These are phyloP conservation scores for Adansonia madagascariensis DNA, from an alignment of 441 rosid species.

Conservation along the genomic window DNA sequence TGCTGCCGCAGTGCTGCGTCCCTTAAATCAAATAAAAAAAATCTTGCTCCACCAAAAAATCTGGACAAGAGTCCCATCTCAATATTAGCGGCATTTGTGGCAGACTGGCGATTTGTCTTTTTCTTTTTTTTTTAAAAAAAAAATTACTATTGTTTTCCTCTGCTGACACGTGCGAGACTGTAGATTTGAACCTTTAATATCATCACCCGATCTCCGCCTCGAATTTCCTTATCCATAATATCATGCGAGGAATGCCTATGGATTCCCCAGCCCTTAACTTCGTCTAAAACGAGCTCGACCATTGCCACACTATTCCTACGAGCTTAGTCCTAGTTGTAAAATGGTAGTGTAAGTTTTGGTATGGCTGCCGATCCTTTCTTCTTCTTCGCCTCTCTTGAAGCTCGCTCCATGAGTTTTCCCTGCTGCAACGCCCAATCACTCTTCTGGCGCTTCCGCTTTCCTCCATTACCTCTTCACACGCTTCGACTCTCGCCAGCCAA, in stretches of 20 bases:
- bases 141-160: not conserved
- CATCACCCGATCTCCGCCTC: not conserved
- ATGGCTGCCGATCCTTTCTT: conserved; percentile 24
- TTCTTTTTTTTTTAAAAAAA: too few relatives aligned
- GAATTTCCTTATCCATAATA: not conserved
- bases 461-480: not conserved
- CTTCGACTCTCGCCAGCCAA: conserved; percentile 27
- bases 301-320: not conserved
- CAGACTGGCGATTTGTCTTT: too few relatives aligned
- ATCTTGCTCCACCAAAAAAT: too few relatives aligned
- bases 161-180: not conserved
- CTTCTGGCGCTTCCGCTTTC: conserved; percentile 18
- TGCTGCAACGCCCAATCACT: not conserved
- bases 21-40: too few relatives aligned
- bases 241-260: not conserved
- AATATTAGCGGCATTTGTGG: too few relatives aligned
- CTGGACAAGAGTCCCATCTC: too few relatives aligned
- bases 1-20: too few relatives aligned
- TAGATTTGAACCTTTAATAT: not conserved
- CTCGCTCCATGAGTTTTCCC: conserved; percentile 23
- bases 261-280: not conserved
- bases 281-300: not conserved
- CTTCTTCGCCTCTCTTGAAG: conserved; percentile 21
- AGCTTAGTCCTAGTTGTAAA: not conserved
- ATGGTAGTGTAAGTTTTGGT: not conserved